A percentile compares a stretch with the other conserved stretches of the same genome.
Evolutionary conservation across 768 basidiomycete species (phyloP).

Genomic region (Auriscalpium vulgare): DNA sequence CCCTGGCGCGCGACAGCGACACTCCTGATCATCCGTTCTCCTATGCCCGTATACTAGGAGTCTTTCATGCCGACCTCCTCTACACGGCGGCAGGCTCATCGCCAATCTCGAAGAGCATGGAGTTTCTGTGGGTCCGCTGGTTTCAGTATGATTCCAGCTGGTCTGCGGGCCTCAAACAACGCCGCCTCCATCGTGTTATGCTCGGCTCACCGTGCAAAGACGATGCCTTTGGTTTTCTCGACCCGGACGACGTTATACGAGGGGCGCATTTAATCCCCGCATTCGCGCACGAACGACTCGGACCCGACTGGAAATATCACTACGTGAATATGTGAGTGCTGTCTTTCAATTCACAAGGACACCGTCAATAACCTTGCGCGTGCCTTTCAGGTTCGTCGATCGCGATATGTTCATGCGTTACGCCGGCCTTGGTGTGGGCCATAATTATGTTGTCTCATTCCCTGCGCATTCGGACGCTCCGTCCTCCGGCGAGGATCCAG

Average conservation of each 20-base stretch:
- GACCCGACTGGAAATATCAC: neutral
- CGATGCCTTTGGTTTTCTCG: slow-evolving; percentile 28
- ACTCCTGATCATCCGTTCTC: slow-evolving; percentile 15
- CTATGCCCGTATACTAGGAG: slow-evolving; percentile 24
- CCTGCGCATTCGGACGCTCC: no score
- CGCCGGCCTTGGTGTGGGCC: neutral
- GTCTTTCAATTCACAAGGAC: no score
- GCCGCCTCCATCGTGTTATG: slow-evolving; percentile 13
- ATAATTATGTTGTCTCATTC: neutral
- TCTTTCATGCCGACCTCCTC: slow-evolving; percentile 22
- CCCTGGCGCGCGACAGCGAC: slow-evolving; percentile 1
- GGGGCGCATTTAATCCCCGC: slow-evolving; percentile 28
- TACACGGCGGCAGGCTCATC: neutral
- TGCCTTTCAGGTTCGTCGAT: slow-evolving; percentile 5
- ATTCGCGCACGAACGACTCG: slow-evolving; percentile 16
- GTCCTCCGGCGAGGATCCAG: no score
- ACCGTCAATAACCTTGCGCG: no score
- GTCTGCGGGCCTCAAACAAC: neutral
- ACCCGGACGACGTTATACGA: slow-evolving; percentile 25
- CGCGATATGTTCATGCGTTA: slow-evolving; percentile 1
- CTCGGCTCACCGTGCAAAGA: slow-evolving; percentile 17
- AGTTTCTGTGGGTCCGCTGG: slow-evolving; percentile 31
- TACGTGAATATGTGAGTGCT: slow-evolving; percentile 5
- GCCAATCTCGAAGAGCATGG: slow-evolving; percentile 10
- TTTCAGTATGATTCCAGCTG: slow-evolving; percentile 11